phyloP scores from a whole-genome alignment of 495 filamentous ascomycete species.

The Neurospora tetraspora region DNA sequence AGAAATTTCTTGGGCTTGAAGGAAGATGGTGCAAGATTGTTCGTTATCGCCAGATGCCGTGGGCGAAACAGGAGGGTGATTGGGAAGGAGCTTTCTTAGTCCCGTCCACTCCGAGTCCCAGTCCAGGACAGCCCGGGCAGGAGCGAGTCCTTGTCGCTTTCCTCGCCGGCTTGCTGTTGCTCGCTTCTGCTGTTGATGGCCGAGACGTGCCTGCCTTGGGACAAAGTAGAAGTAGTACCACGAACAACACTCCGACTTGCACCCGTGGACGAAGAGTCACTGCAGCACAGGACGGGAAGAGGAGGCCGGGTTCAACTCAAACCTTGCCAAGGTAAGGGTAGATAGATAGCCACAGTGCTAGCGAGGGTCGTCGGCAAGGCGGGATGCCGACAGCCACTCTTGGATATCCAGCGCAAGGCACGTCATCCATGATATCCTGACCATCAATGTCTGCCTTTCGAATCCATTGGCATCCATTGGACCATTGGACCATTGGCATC shows the following conservation, averaged over 20 bases:
- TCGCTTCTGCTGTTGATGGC: background rate
- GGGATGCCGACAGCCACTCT: background rate
- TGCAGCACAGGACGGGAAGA: background rate
- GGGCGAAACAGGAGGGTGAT: background rate
- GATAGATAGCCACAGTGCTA: background rate
- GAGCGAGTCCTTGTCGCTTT: background rate
- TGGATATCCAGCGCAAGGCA: background rate
- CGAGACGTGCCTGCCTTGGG: background rate
- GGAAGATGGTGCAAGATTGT: background rate
- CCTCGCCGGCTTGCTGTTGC: background rate
- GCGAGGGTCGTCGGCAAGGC: background rate
- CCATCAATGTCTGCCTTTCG: background rate
- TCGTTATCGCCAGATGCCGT: background rate
- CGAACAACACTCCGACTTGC: background rate
- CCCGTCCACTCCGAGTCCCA: background rate
- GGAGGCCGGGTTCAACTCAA: background rate
- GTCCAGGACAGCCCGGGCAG: background rate
- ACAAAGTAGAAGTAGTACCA: background rate
- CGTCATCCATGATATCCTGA: background rate
- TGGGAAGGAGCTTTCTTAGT: slow-evolving; percentile 2
- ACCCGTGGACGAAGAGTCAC: background rate
- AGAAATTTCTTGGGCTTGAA: slow-evolving; percentile 1
- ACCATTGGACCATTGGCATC: no score
- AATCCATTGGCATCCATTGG: background rate
- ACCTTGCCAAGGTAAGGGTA: background rate